phyloP scores from a whole-genome alignment of 257 asterid genomes.

The Solanum lycopersicoides region DNA sequence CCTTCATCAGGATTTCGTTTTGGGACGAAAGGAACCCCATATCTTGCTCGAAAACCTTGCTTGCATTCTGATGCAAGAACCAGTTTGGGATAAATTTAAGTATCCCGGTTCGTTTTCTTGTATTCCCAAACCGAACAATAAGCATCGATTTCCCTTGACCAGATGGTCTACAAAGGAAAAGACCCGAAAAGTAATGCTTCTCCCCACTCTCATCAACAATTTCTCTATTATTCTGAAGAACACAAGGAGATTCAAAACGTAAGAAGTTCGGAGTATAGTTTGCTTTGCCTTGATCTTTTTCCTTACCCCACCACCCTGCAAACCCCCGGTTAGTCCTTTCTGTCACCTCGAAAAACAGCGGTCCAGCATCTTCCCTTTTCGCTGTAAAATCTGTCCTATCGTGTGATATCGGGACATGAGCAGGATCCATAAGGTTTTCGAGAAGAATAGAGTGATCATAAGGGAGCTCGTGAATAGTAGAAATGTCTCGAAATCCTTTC shows the following conservation, averaged over 20 bases:
- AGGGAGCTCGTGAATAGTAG: constrained; percentile 87
- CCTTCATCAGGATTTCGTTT: constrained; percentile 73
- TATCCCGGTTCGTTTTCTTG: constrained; percentile 34
- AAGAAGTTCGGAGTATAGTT: constrained; percentile 43
- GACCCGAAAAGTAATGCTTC: constrained; percentile 53
- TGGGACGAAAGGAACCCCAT: constrained; percentile 98
- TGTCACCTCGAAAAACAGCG: constrained; percentile 61
- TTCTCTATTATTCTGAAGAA: constrained; percentile 69
- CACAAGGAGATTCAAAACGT: constrained; percentile 81
- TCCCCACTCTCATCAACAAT: constrained; percentile 42
- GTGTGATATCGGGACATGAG: constrained; percentile 90
- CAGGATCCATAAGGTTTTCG: constrained; percentile 98
- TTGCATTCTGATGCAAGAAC: constrained; percentile 77
- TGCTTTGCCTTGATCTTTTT: constrained; percentile 39
- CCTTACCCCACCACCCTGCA: constrained; percentile 84
- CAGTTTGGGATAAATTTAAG: constrained; percentile 57
- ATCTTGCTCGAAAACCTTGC: constrained; percentile 94
- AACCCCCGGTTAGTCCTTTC: constrained; percentile 80
- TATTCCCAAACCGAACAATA: constrained; percentile 76
- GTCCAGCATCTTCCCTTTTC: constrained; percentile 73
- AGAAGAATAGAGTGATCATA: constrained; percentile 93
- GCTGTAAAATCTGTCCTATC: constrained; percentile 84
- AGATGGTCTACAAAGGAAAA: constrained; percentile 81
- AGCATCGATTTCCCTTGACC: constrained; percentile 98
- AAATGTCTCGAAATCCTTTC: constrained; percentile 59